A percentile compares a stretch with the other conserved stretches of the same genome.
Conservation (phyloP, 1,284 basidiomycete species). For the Puccinia hordei region DNA sequence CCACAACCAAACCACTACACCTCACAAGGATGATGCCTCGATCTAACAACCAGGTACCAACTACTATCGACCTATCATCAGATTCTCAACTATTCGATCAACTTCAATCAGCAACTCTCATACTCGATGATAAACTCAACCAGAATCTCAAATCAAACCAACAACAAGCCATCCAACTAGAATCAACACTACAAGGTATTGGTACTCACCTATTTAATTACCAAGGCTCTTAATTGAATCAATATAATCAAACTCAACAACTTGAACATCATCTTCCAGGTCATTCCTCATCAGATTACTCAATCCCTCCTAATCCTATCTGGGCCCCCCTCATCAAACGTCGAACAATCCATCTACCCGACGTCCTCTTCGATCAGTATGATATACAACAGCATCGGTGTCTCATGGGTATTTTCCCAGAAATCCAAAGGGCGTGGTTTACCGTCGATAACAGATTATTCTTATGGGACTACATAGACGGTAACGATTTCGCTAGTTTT, state of each 20-base stretch:
- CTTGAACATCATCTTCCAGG: slow-evolving; percentile 31
- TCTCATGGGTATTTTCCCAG: slow-evolving; percentile 84
- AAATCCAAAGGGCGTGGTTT: slow-evolving; percentile 93
- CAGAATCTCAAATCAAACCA: slow-evolving; percentile 21
- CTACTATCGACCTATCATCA: neutral
- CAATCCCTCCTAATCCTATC: slow-evolving; percentile 72
- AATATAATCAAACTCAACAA: neutral
- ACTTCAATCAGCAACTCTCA: slow-evolving; percentile 24
- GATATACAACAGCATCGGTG: slow-evolving; percentile 61
- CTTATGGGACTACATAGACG: slow-evolving; percentile 94
- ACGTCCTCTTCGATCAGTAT: slow-evolving; percentile 76
- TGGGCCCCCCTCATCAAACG: slow-evolving; percentile 79
- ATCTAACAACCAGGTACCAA: too few species aligned
- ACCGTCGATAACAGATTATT: slow-evolving; percentile 91
- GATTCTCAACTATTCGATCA: slow-evolving; percentile 21
- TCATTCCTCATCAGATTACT: slow-evolving; percentile 64
- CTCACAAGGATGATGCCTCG: too few species aligned
- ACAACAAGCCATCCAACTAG: slow-evolving; percentile 25
- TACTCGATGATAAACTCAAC: slow-evolving; percentile 42
- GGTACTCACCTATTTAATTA: too few species aligned
- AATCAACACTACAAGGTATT: slow-evolving; percentile 45
- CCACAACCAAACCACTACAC: too few species aligned
- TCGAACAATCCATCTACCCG: slow-evolving; percentile 76
- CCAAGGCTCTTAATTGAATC: neutral
- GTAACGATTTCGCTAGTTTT: slow-evolving; percentile 86